Evolutionary conservation across 108 stramenopile genomes (phyloP), one percentile per base, ranked within the genome.

Genomic region (Skeletonema potamos): DNA sequence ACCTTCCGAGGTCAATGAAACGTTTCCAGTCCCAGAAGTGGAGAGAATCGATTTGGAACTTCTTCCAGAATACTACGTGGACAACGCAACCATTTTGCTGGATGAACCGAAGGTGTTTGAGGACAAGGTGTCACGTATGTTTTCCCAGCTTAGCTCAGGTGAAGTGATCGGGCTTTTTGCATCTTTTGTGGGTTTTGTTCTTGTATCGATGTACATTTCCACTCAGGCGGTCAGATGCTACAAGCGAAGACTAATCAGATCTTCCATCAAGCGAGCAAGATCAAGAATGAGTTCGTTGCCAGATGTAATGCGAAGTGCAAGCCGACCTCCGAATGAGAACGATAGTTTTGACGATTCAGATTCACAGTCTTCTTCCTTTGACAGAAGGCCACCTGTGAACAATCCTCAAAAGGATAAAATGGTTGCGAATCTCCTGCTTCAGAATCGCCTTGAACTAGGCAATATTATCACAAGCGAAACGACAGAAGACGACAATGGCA

Each of bases 391-490:
- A 54, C 27, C 54, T 13, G 71, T 41, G 5, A 68, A 28, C 26
- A 80, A 76, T 63, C 70, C 73, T 24, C 87, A 91, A 62, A 93
- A 93, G 73, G 87, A 91, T 71, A 93, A 93, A 62, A 89, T 91
- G 87, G 84, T 93, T 29, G 92, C 92, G 1, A 79, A 87, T 8
- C 78, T 93, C 17, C 44, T 93, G 65, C 86, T 91, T 34, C 86
- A 93, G 58, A 73, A 28, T 48, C 66, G 67, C 6, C 67, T 76
- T 12, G 48, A 76, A 55, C 33, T 68, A 26, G 66, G 51, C 28
- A 66, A 66, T 3, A 56, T 76, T n/a, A 30, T 58, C n/a, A 32
- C 28, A 1, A 48, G 41, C 33, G 27, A 22, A 18, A 27, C 46
- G 6, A 28, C 9, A 11, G 34, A 60, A 34, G 22, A 29, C 4